Percentiles rank a stretch among this genome's conserved stretches.
These are phyloP conservation scores for Cochliopodium minus DNA, from an alignment of 208 protist genomes.

Conservation along the genomic window DNA sequence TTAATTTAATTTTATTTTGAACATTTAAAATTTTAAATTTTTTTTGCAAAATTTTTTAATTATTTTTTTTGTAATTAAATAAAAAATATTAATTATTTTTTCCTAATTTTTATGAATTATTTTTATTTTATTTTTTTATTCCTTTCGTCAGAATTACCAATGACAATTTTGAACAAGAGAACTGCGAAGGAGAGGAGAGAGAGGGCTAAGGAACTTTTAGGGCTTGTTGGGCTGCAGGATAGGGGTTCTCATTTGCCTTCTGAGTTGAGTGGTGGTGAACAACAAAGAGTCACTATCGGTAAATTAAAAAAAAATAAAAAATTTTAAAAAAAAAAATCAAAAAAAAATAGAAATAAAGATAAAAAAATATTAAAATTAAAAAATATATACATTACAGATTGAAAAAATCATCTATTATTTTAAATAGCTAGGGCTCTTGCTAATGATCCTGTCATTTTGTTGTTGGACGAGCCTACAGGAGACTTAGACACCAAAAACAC, in stretches of 20 bases:
- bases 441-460: conserved; percentile 75
- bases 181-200: conserved; percentile 47
- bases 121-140: too few species aligned
- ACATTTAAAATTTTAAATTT: too few species aligned
- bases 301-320: background rate
- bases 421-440: conserved; percentile 72
- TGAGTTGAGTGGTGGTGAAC: conserved; percentile 86
- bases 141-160: conserved; percentile 88
- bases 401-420: too few species aligned
- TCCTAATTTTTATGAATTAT: too few species aligned
- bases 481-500: conserved; percentile 83
- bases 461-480: conserved; percentile 85
- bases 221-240: conserved; percentile 77
- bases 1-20: too few species aligned
- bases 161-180: conserved; percentile 72
- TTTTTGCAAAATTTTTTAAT: too few species aligned
- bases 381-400: conserved; percentile 3
- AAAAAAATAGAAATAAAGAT: too few species aligned
- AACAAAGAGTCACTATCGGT: conserved; percentile 76
- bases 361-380: conserved; percentile 1
- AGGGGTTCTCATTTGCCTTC: conserved; percentile 74
- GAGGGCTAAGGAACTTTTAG: conserved; percentile 58
- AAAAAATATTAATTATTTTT: too few species aligned
- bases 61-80: too few species aligned
- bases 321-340: too few species aligned